Percentiles rank a stretch among this genome's conserved stretches.
phyloP scores from a whole-genome alignment of 129 eudicot species.

The Pseudognaphalium luteoalbum region DNA sequence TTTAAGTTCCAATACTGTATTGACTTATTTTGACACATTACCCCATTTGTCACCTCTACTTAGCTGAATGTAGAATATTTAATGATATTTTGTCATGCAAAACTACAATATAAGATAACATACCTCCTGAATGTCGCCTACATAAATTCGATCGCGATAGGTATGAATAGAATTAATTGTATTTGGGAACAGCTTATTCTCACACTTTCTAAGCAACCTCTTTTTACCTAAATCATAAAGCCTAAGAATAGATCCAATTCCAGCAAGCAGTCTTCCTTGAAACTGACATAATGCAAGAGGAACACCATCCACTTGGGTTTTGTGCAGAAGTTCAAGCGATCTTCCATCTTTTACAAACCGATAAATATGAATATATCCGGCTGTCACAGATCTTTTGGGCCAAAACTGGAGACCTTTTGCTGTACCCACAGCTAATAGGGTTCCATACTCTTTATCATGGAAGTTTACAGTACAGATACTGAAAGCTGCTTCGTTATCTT shows the following conservation, averaged over 20 bases:
- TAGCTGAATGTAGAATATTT: background rate
- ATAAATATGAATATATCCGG: conserved; percentile 91
- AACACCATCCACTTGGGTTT: conserved; percentile 92
- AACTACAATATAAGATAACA: conserved; percentile 7
- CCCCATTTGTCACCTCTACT: conserved; percentile 3
- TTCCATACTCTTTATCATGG: conserved; percentile 92
- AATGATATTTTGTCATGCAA: background rate
- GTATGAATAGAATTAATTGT: conserved; percentile 84
- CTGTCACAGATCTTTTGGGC: conserved; percentile 77
- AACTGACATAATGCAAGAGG: conserved; percentile 97
- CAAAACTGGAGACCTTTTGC: conserved; percentile 89
- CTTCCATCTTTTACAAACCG: conserved; percentile 89
- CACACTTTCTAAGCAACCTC: conserved; percentile 92
- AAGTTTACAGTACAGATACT: conserved; percentile 94
- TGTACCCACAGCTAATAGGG: conserved; percentile 96
- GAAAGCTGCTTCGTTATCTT: conserved; percentile 97
- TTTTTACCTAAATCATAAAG: conserved; percentile 94
- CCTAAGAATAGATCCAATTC: conserved; percentile 84
- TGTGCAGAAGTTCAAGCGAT: conserved; percentile 89
- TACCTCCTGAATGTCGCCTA: conserved; percentile 91
- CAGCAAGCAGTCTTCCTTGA: conserved; percentile 94
- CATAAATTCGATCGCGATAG: conserved; percentile 96
- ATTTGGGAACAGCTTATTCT: conserved; percentile 91
- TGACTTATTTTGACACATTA: conserved; percentile 2
- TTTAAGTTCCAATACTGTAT: background rate